Percentiles rank a stretch among this genome's conserved stretches.
Evolutionary conservation across 495 filamentous ascomycete species (phyloP).

Genomic region (Lophium mytilinum): DNA sequence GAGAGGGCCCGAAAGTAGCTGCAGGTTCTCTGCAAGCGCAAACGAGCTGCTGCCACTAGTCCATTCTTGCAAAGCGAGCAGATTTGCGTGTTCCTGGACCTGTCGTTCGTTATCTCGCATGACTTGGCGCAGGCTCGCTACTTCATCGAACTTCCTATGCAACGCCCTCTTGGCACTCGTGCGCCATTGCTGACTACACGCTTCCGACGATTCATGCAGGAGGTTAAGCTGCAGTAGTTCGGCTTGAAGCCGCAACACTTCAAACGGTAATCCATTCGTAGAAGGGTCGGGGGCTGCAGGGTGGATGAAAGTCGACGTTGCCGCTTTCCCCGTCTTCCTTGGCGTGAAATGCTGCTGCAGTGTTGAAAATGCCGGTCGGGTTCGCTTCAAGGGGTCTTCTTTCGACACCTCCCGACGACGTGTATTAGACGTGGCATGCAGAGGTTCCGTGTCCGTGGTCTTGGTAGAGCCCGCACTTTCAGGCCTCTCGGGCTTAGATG

Average conservation of each 20-base stretch:
- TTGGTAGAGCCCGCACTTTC: conserved; percentile 1
- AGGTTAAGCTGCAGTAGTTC: conserved; percentile 68
- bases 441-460: neutral
- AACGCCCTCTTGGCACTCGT: conserved; percentile 40
- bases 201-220: conserved; percentile 46
- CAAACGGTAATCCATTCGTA: conserved; percentile 35
- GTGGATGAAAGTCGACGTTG: conserved; percentile 41
- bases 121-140: conserved; percentile 31
- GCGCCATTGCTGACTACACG: conserved; percentile 37
- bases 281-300: conserved; percentile 42
- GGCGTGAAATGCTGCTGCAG: conserved; percentile 65
- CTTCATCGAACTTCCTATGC: conserved; percentile 33
- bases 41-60: conserved; percentile 13
- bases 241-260: conserved; percentile 45
- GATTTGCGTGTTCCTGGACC: conserved; percentile 20
- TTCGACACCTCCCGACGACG: conserved; percentile 11
- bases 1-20: conserved; percentile 43
- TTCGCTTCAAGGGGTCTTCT: conserved; percentile 4
- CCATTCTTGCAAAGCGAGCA: conserved; percentile 18
- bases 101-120: conserved; percentile 22
- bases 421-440: neutral
- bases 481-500: conserved; percentile 6
- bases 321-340: conserved; percentile 53
- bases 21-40: conserved; percentile 43
- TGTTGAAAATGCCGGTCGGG: conserved; percentile 50